Conservation (phyloP, 495 filamentous ascomycete genomes). For the Chlorociboria aeruginascens region DNA sequence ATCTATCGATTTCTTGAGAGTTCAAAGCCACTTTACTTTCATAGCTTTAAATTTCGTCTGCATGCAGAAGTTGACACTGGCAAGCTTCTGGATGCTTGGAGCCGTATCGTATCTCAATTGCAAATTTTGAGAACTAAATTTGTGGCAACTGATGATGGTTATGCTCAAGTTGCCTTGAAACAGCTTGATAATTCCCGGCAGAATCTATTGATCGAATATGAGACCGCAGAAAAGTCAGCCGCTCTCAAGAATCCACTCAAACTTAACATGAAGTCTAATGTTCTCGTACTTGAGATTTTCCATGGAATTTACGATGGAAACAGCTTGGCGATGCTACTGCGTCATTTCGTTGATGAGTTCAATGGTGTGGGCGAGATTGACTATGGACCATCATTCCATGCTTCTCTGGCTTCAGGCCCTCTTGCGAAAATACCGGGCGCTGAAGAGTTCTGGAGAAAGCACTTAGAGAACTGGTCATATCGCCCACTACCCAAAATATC, state of each 20-base stretch:
- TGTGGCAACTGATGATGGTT: slow-evolving; percentile 52
- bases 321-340: slow-evolving; percentile 57
- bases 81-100: slow-evolving; percentile 39
- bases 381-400: slow-evolving; percentile 35
- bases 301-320: slow-evolving; percentile 85
- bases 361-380: slow-evolving; percentile 5
- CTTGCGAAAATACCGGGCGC: slow-evolving; percentile 42
- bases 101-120: slow-evolving; percentile 28
- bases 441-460: slow-evolving; percentile 51
- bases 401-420: slow-evolving; percentile 42
- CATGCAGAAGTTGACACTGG: slow-evolving; percentile 24
- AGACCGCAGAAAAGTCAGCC: slow-evolving; percentile 7
- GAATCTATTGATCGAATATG: neutral
- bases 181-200: slow-evolving; percentile 33
- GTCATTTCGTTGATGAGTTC: slow-evolving; percentile 40
- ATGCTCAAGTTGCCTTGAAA: slow-evolving; percentile 54
- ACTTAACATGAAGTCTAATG: slow-evolving; percentile 27
- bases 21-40: slow-evolving; percentile 51
- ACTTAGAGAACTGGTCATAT: slow-evolving; percentile 11
- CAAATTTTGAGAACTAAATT: slow-evolving; percentile 58
- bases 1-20: slow-evolving; percentile 52
- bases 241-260: slow-evolving; percentile 21
- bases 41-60: slow-evolving; percentile 50
- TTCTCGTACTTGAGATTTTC: slow-evolving; percentile 56
- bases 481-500: neutral